Evolutionary conservation across 495 filamentous ascomycete genomes (phyloP).

Genomic region (Aspergillus nidulans): DNA sequence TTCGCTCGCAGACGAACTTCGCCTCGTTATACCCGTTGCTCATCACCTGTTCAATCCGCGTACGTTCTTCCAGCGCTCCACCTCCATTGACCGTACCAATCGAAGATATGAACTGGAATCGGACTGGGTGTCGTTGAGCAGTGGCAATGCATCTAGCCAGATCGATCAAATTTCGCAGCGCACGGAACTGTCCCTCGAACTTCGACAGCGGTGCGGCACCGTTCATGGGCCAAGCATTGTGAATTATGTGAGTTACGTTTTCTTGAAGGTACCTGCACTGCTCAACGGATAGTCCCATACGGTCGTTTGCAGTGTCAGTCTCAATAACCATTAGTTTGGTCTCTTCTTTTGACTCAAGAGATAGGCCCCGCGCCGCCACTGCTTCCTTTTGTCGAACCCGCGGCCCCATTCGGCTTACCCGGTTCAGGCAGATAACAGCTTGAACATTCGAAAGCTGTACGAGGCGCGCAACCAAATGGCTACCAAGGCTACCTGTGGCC

Average conservation of each 20-base stretch:
- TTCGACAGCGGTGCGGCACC: conserved; percentile 34
- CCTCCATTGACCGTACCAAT: conserved; percentile 44
- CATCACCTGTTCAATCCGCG: conserved; percentile 31
- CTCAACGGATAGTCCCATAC: conserved; percentile 38
- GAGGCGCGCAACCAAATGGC: conserved; percentile 40
- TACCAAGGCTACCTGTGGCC: conserved; percentile 48
- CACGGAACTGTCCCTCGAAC: conserved; percentile 48
- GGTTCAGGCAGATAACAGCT: conserved; percentile 47
- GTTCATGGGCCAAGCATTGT: conserved; percentile 59
- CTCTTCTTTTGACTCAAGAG: conserved; percentile 17
- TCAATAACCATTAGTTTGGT: conserved; percentile 27
- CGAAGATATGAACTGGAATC: conserved; percentile 54
- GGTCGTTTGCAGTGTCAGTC: conserved; percentile 39
- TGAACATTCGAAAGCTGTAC: conserved; percentile 29
- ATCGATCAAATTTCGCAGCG: conserved; percentile 44
- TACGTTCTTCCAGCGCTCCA: conserved; percentile 21
- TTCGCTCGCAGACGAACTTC: conserved; percentile 47
- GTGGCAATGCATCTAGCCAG: conserved; percentile 34
- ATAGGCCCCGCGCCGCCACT: conserved; percentile 30
- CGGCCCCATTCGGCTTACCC: conserved; percentile 1
- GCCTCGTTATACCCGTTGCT: conserved; percentile 48
- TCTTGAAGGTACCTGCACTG: conserved; percentile 36
- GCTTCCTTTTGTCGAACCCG: conserved; percentile 32
- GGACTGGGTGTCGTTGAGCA: conserved; percentile 22
- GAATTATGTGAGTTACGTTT: conserved; percentile 51